Percentiles rank a stretch among this genome's conserved stretches.
Evolutionary conservation across 1,139 yeast species (phyloP).

Genomic region (Magnusiomyces fungicola): DNA sequence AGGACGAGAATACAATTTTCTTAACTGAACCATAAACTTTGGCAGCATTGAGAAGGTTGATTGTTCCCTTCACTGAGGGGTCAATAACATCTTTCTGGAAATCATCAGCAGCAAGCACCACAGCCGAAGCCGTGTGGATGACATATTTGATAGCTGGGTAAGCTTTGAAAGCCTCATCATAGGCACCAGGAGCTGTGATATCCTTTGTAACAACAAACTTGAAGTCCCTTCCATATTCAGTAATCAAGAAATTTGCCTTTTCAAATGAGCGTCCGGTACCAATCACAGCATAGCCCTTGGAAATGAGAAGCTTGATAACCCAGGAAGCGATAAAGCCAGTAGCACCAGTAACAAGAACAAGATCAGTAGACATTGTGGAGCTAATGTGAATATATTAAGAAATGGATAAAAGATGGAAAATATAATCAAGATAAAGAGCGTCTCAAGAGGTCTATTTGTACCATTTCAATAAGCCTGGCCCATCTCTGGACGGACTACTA

Average conservation of each 20-base stretch:
- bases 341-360: conserved; percentile 47
- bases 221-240: conserved; percentile 19
- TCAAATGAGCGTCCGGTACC: conserved; percentile 51
- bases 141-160: conserved; percentile 43
- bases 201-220: conserved; percentile 30
- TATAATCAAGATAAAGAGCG: too few species aligned
- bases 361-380: background rate
- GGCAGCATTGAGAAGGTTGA: conserved; percentile 38
- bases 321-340: conserved; percentile 48
- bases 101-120: conserved; percentile 36
- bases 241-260: conserved; percentile 42
- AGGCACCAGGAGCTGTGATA: conserved; percentile 36
- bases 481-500: too few species aligned
- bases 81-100: conserved; percentile 35
- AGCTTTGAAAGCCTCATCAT: conserved; percentile 45
- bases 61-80: conserved; percentile 49
- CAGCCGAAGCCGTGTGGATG: conserved; percentile 55
- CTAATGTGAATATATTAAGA: too few species aligned
- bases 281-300: conserved; percentile 43
- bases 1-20: conserved; percentile 49
- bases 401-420: too few species aligned
- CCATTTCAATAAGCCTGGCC: too few species aligned
- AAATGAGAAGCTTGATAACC: conserved; percentile 32
- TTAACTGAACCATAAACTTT: conserved; percentile 39
- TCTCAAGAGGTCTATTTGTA: too few species aligned